Percentiles rank a stretch among this genome's conserved stretches.
phyloP scores from a whole-genome alignment of 176 grass and related monocot species.

The Zoysia japonica region DNA sequence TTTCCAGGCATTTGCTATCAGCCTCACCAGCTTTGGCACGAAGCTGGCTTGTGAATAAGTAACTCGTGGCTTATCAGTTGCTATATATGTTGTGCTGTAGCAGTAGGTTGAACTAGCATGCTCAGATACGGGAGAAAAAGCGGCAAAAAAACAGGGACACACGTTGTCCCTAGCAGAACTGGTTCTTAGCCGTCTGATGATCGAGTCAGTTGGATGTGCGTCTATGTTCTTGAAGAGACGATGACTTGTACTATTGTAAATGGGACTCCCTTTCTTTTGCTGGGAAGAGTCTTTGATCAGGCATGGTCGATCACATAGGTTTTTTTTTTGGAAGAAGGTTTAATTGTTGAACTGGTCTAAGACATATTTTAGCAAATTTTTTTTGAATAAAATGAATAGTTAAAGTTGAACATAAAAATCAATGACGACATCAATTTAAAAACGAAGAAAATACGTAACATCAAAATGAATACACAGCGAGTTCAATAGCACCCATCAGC shows the following conservation, averaged over 20 bases:
- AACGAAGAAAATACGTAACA: too few species aligned
- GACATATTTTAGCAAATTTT: too few species aligned
- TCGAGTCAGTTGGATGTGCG: constrained; percentile 28
- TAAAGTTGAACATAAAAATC: too few species aligned
- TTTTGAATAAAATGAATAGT: too few species aligned
- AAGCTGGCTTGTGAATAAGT: constrained; percentile 97
- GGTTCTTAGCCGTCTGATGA: constrained; percentile 30
- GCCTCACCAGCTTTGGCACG: constrained; percentile 93
- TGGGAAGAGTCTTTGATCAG: not conserved
- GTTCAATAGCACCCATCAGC: not conserved
- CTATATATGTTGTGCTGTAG: constrained; percentile 13
- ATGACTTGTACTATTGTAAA: constrained; percentile 40
- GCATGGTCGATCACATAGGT: not conserved
- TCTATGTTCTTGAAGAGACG: constrained; percentile 26
- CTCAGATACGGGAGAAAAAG: not conserved
- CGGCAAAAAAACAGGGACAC: not conserved
- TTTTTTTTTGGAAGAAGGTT: too few species aligned
- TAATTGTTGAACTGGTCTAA: too few species aligned
- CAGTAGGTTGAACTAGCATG: constrained; percentile 29
- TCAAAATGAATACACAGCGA: not conserved
- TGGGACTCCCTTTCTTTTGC: constrained; percentile 26
- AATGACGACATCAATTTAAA: too few species aligned
- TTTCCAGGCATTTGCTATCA: constrained; percentile 92
- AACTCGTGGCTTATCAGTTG: not conserved
- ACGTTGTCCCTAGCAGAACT: not conserved